Evolutionary conservation across 73 alveolate genomes (phyloP).

Genomic region (Symbiodinium pilosum): DNA sequence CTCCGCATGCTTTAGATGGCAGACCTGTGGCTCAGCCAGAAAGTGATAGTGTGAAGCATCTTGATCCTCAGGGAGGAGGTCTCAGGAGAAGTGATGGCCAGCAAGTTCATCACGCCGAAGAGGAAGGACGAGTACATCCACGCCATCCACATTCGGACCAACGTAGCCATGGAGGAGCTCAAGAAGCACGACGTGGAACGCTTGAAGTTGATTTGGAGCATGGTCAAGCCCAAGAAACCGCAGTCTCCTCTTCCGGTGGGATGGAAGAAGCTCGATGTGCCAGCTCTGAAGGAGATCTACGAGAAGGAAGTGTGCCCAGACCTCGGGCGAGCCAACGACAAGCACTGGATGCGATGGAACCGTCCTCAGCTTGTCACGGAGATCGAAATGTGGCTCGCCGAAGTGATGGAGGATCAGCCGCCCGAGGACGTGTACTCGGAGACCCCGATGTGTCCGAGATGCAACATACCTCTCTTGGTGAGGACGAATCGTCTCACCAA

Average conservation of each 20-base stretch:
- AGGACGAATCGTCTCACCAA: not conserved
- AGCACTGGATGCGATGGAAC: slow-evolving; percentile 14
- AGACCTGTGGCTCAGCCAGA: no score
- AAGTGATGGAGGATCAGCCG: not conserved
- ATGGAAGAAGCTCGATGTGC: slow-evolving; percentile 7
- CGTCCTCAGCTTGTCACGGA: not conserved
- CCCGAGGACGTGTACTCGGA: not conserved
- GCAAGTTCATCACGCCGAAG: not conserved
- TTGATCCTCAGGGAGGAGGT: not conserved
- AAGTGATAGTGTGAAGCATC: no score
- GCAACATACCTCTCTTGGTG: not conserved
- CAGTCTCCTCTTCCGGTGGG: not conserved
- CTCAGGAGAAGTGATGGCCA: not conserved
- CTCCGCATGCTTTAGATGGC: no score
- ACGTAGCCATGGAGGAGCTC: not conserved
- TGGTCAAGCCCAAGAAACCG: not conserved
- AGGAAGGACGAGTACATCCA: not conserved
- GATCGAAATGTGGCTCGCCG: not conserved
- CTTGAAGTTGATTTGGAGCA: not conserved
- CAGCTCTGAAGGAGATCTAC: not conserved
- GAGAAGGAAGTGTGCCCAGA: not conserved
- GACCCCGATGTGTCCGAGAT: not conserved
- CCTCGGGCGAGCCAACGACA: not conserved
- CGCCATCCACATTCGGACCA: not conserved
- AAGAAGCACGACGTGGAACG: not conserved